These are phyloP conservation scores for Hypocreales sp. DNA, from an alignment of 2,329 filamentous ascomycete species.

Conservation along the genomic window DNA sequence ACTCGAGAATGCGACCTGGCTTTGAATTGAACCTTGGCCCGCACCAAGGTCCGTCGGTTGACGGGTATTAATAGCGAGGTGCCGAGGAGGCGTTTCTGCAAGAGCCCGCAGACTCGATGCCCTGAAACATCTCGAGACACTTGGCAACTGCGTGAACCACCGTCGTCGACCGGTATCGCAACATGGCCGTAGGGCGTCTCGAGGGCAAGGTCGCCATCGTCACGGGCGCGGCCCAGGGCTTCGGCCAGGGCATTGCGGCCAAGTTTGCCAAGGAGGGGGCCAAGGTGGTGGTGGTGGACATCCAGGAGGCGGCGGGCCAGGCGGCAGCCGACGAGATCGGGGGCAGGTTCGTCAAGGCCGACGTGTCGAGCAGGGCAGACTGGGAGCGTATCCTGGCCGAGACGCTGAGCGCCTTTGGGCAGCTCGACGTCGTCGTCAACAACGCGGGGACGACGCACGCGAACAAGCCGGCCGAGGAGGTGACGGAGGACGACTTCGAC, in stretches of 20 bases:
- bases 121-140: too few species aligned
- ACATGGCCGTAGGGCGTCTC: slow-evolving; percentile 17
- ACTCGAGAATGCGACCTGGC: too few species aligned
- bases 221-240: slow-evolving; percentile 44
- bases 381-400: slow-evolving; percentile 34
- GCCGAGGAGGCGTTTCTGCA: too few species aligned
- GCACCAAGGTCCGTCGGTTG: too few species aligned
- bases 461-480: slow-evolving; percentile 47
- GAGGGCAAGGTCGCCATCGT: slow-evolving; percentile 26
- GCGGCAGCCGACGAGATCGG: slow-evolving; percentile 28
- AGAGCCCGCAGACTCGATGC: too few species aligned
- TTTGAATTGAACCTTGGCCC: too few species aligned
- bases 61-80: too few species aligned
- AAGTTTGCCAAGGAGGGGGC: slow-evolving; percentile 45
- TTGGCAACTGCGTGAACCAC: too few species aligned
- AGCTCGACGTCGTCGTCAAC: slow-evolving; percentile 40
- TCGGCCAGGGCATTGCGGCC: slow-evolving; percentile 44
- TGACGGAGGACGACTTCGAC: slow-evolving; percentile 52
- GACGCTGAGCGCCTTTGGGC: slow-evolving; percentile 28
- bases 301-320: slow-evolving; percentile 36
- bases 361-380: slow-evolving; percentile 35
- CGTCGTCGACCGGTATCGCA: too few species aligned
- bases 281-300: slow-evolving; percentile 45
- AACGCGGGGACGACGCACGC: slow-evolving; percentile 43
- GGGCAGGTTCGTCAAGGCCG: slow-evolving; percentile 23